Evolutionary conservation across 2,329 filamentous ascomycete genomes (phyloP).

Genomic region (Fusarium ambrosium): DNA sequence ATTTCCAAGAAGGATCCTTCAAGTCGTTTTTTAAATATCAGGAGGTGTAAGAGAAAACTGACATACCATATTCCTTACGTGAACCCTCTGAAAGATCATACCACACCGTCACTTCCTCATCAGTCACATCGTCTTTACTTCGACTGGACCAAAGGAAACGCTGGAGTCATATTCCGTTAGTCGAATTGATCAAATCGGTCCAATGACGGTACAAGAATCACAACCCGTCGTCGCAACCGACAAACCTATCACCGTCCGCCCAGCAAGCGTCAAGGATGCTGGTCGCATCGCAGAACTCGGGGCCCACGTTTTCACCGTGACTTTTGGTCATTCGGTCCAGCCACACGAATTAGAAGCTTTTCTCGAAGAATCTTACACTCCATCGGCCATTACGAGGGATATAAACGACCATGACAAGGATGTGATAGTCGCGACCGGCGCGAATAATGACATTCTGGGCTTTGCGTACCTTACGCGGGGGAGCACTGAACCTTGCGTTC

Average conservation of each 20-base stretch:
- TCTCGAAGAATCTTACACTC: conserved; percentile 54
- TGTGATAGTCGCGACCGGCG: conserved; percentile 41
- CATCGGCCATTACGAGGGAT: conserved; percentile 49
- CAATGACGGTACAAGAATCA: conserved; percentile 6
- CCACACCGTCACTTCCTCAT: neutral
- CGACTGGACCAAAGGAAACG: neutral
- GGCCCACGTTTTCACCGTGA: conserved; percentile 52
- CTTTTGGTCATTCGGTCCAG: conserved; percentile 59
- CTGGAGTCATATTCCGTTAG: neutral
- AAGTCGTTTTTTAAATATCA: neutral
- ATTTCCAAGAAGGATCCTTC: neutral
- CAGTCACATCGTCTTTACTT: neutral
- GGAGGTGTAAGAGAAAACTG: neutral
- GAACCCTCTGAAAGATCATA: neutral
- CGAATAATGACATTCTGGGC: conserved; percentile 49
- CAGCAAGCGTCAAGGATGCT: conserved; percentile 16
- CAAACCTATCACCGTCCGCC: conserved; percentile 11
- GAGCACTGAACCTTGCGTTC: conserved; percentile 55
- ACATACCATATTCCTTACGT: neutral
- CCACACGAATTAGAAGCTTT: conserved; percentile 54
- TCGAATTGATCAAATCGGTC: neutral
- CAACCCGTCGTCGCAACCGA: neutral
- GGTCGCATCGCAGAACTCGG: conserved; percentile 52
- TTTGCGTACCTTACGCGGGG: conserved; percentile 57
- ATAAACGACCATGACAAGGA: conserved; percentile 45